Evolutionary conservation across 148 eudicot species (phyloP), one percentile per base, ranked within the genome.

Genomic region (Fagopyrum tataricum): DNA sequence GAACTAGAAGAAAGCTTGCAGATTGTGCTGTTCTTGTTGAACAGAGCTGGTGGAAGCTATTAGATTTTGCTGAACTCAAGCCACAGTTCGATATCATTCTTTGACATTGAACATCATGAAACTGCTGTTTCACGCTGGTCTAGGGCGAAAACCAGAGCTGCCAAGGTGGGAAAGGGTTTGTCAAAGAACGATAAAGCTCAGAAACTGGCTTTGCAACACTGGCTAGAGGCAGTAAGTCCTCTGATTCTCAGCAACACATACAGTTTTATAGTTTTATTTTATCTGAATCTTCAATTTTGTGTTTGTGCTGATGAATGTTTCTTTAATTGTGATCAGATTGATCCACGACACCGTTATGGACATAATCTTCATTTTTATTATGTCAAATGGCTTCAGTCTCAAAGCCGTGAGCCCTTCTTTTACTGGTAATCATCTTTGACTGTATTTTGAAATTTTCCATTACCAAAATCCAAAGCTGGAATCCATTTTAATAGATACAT

Each of bases 221-320:
- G 93, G 93, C 90, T 89, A n/a, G 93, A 89, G 75, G 93, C 93
- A 17, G 90, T 88, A 78, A 81, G 90, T 82, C 64, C 53, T 43
- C 42, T 51, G 37, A 53, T 56, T 21, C 26, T 72, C 20, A 64
- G 69, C 43, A 4, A 47, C n/a, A 31, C 73, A 75, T 0, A 39
- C 4, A n/a, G n/a, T n/a, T n/a, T n/a, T n/a, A n/a, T n/a, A 31
- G n/a, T 5, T 23, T 44, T 24, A 51, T 47, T 43, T 48, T 23
- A 10, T 47, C 56, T 13, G 5, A 7, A 37, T 68, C n/a, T 13
- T 18, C 20, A 69, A 5, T 24, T 21, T 41, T 21, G 52, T 31
- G 46, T n/a, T 78, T 21, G 40, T 44, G 21, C 31, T 73, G 39
- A 72, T 48, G 44, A 47, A 1, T 5, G 11, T 70, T 23, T 51